Base-by-base conservation (phyloP, 257 asterid genomes). In the Handroanthus guayacan region DNA sequence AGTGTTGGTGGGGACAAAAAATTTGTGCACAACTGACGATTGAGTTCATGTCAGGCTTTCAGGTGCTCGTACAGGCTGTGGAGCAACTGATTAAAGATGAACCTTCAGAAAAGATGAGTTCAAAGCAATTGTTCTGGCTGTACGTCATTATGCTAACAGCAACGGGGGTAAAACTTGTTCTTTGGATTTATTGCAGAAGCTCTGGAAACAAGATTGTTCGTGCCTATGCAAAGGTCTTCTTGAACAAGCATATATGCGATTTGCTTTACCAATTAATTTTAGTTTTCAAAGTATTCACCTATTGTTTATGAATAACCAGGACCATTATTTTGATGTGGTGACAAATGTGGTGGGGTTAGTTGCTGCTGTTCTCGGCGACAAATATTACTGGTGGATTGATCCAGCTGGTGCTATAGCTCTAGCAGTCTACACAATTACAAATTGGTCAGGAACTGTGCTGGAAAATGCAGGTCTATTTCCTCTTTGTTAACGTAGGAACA, bases 281-380 rank as follows among this genome's bases (percentile, higher is more conserved):
- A 20, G 18, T 17, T 67, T 60, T 25, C 14, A 25, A 18, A 55
- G 41, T 20, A 20, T 44, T 75, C 25, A 58, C 17, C 20, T 12
- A 3, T 48, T 17, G 5, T 7, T 9, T 41, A n/a, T 60, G 68
- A 16, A 18, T 45, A 62, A 68, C 56, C 74, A 85, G 90, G 93
- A 90, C 58, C 96, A 88, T 75, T 90, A 88, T 58, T 90, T 90
- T 41, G 96, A 90, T 38, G 93, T 90, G 82, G 91, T 90, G 75
- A 88, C 93, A 43, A 90, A 90, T 34, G 82, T 85, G 47, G 87
- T 90, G 57, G 93, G 96, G 25, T 64, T 88, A 72, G 78, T 85
- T 3, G 88, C 90, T 70, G 91, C 93, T 39, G 77, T 86, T 48
- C 86, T 90, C 10, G 93, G 91, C 0, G 87, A 88, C 47, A 73